These are phyloP conservation scores for Chaetoceros muelleri DNA, from an alignment of 108 stramenopile species.

Conservation along the genomic window DNA sequence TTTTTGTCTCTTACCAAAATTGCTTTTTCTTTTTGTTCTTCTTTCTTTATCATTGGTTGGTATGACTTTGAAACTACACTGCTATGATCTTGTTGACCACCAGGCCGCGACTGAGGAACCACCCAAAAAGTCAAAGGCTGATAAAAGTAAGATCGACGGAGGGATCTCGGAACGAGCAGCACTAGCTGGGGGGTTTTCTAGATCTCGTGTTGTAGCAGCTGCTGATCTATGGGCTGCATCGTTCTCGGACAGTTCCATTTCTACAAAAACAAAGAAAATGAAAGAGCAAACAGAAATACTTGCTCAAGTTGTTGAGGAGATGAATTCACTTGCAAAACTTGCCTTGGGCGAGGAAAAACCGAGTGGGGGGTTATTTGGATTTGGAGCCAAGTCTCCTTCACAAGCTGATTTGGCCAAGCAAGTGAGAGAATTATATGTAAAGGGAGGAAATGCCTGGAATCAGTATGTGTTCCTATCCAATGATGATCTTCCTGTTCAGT, in stretches of 20 bases:
- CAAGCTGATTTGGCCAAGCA: constrained; percentile 38
- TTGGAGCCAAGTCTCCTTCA: constrained; percentile 39
- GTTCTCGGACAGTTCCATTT: constrained; percentile 66
- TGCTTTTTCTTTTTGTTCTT: too few relatives aligned
- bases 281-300: constrained; percentile 43
- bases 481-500: constrained; percentile 57
- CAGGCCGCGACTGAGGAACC: constrained; percentile 52
- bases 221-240: constrained; percentile 58
- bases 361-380: constrained; percentile 51
- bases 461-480: constrained; percentile 55
- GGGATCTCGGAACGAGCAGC: constrained; percentile 63
- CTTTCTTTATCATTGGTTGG: too few relatives aligned
- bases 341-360: constrained; percentile 56
- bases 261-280: constrained; percentile 70
- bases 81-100: too few relatives aligned
- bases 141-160: constrained; percentile 57
- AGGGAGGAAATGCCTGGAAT: constrained; percentile 70
- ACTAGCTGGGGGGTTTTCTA: constrained; percentile 62
- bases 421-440: constrained; percentile 50
- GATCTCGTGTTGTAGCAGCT: constrained; percentile 58
- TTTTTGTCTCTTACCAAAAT: too few relatives aligned
- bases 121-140: constrained; percentile 64
- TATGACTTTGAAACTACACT: too few relatives aligned
- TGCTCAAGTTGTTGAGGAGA: constrained; percentile 33
- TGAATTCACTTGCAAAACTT: constrained; percentile 38